Evolutionary conservation across 2,329 filamentous ascomycete genomes (phyloP).

Genomic region (Zymoseptoria ardabiliae): DNA sequence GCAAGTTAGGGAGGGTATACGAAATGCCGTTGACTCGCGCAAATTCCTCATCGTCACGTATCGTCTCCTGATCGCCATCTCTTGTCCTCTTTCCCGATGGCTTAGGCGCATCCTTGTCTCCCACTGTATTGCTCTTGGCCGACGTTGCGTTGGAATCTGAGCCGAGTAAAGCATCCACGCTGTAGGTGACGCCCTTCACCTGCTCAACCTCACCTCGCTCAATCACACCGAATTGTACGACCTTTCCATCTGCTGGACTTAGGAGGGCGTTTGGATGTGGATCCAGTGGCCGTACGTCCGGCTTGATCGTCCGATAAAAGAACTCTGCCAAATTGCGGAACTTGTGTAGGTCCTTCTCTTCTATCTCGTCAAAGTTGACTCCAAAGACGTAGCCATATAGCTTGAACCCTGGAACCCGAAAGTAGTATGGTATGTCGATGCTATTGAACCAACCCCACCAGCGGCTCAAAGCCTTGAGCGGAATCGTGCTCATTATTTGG

Average conservation of each 20-base stretch:
- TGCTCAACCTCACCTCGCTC: slow-evolving; percentile 94
- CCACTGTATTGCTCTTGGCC: slow-evolving; percentile 27
- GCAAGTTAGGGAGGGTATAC: slow-evolving; percentile 80
- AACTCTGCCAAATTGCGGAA: slow-evolving; percentile 94
- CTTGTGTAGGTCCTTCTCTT: slow-evolving; percentile 76
- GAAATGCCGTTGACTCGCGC: slow-evolving; percentile 90
- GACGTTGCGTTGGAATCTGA: slow-evolving; percentile 39
- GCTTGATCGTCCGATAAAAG: slow-evolving; percentile 93
- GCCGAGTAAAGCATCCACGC: slow-evolving; percentile 83
- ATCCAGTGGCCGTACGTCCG: slow-evolving; percentile 77
- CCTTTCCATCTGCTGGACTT: slow-evolving; percentile 81
- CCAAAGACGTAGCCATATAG: slow-evolving; percentile 86
- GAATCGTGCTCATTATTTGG: slow-evolving; percentile 86
- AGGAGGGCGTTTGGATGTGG: slow-evolving; percentile 71
- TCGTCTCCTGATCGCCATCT: slow-evolving; percentile 48
- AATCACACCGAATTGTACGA: slow-evolving; percentile 88
- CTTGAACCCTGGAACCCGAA: slow-evolving; percentile 83
- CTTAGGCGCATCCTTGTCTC: slow-evolving; percentile 33
- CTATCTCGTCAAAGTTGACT: slow-evolving; percentile 81
- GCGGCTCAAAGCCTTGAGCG: slow-evolving; percentile 81
- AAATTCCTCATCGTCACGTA: slow-evolving; percentile 84
- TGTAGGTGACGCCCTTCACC: slow-evolving; percentile 98
- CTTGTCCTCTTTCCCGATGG: slow-evolving; percentile 26
- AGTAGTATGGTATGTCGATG: slow-evolving; percentile 75
- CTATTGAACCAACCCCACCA: slow-evolving; percentile 91